Percentiles rank a stretch among this genome's conserved stretches.
These are phyloP conservation scores for Ulota crispa DNA, from an alignment of 225 moss, liverwort and hornwort species.

Conservation along the genomic window DNA sequence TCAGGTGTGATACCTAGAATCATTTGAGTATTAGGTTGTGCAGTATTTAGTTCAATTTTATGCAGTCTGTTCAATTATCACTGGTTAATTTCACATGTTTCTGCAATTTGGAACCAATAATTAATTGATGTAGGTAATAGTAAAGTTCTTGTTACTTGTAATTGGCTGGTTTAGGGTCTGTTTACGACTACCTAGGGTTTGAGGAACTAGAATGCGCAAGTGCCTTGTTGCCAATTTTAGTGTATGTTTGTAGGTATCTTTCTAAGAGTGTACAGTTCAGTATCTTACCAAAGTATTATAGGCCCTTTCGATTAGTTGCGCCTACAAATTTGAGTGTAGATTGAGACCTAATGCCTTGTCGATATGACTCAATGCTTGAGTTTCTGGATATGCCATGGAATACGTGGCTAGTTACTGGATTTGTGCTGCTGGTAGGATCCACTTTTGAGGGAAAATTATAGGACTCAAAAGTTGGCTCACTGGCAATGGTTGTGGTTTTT, in stretches of 20 bases:
- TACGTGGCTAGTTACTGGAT: constrained; percentile 10
- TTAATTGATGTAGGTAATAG: neutral
- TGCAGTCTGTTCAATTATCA: neutral
- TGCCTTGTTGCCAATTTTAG: neutral
- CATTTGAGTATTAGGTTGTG: neutral
- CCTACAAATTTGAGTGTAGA: neutral
- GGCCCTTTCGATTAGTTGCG: neutral
- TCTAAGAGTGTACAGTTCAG: neutral
- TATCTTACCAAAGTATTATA: neutral
- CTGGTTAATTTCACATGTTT: neutral
- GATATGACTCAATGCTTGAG: neutral
- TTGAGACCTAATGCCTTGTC: neutral
- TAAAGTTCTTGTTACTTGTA: neutral
- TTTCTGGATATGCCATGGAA: neutral
- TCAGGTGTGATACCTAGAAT: neutral
- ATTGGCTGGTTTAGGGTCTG: neutral
- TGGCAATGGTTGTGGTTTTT: constrained; percentile 3
- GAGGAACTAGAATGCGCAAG: neutral
- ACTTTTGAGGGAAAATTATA: neutral
- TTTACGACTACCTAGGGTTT: neutral
- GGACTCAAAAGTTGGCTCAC: neutral
- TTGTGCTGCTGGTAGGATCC: neutral
- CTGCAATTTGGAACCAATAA: neutral
- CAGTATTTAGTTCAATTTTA: neutral
- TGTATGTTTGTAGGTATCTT: neutral